A percentile compares a stretch with the other conserved stretches of the same genome.
Conservation (phyloP, 1,139 yeast genomes). For the Kazachstania sp. region DNA sequence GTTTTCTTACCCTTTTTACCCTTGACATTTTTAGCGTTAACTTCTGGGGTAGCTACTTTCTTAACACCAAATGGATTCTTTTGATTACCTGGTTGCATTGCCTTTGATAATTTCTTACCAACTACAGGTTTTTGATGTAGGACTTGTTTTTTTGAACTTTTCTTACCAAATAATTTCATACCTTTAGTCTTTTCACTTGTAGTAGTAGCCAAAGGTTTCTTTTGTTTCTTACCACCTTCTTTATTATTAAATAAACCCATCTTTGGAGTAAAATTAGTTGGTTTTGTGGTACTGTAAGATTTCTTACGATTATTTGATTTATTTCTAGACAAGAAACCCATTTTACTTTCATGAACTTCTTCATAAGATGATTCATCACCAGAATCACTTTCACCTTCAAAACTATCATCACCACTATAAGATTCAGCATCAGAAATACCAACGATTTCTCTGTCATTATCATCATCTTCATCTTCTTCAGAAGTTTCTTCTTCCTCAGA, state of each 20-base stretch:
- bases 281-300: slow-evolving; percentile 3
- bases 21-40: not conserved
- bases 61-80: slow-evolving; percentile 1
- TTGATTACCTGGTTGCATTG: not conserved
- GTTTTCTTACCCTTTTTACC: not conserved
- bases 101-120: not conserved
- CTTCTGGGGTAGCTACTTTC: not conserved
- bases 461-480: not conserved
- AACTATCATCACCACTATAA: not conserved
- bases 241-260: not conserved
- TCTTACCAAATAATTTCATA: not conserved
- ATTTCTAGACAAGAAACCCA: not conserved
- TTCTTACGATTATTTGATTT: not conserved
- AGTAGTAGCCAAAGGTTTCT: not conserved
- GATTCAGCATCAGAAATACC: not conserved
- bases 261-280: slow-evolving; percentile 2
- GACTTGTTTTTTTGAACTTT: not conserved
- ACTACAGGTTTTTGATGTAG: not conserved
- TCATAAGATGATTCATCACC: not conserved
- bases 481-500: not conserved
- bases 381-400: not conserved
- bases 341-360: not conserved
- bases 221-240: not conserved
- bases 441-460: not conserved
- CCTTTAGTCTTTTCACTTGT: not conserved